phyloP scores from a whole-genome alignment of 805 yeast species.

The Candida michaelii region DNA sequence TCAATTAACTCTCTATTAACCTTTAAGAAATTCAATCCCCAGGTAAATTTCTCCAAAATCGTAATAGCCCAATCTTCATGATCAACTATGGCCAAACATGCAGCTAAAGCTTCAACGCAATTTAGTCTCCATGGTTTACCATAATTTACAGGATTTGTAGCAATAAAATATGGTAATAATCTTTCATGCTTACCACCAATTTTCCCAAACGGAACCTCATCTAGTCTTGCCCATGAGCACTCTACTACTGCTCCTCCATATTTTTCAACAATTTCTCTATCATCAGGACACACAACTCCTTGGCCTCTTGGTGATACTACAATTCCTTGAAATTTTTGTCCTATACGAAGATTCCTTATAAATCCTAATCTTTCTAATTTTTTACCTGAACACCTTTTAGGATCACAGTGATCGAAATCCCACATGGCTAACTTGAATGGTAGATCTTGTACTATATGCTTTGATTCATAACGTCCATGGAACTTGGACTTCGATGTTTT shows the following conservation, averaged over 20 bases:
- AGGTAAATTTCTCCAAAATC: constrained; percentile 76
- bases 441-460: constrained; percentile 8
- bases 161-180: constrained; percentile 85
- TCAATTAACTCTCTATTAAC: constrained; percentile 78
- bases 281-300: constrained; percentile 86
- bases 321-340: constrained; percentile 88
- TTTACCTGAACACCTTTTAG: constrained; percentile 95
- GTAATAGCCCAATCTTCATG: constrained; percentile 84
- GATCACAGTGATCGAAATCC: constrained; percentile 99
- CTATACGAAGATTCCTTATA: constrained; percentile 77
- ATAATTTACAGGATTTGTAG: constrained; percentile 96
- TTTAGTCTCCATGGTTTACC: constrained; percentile 95
- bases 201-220: constrained; percentile 90
- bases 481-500: constrained; percentile 39
- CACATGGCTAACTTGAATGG: constrained; percentile 95
- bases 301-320: constrained; percentile 94
- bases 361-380: constrained; percentile 86
- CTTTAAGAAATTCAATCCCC: constrained; percentile 89
- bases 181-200: constrained; percentile 92
- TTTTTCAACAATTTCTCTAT: constrained; percentile 69
- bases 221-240: constrained; percentile 98
- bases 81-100: constrained; percentile 93
- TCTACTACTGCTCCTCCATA: constrained; percentile 97
- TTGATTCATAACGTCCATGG: constrained; percentile 40
- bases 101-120: constrained; percentile 97